Evolutionary conservation across 257 asterid species (phyloP), one percentile per base, ranked within the genome.

Genomic region (Perilla frutescens): DNA sequence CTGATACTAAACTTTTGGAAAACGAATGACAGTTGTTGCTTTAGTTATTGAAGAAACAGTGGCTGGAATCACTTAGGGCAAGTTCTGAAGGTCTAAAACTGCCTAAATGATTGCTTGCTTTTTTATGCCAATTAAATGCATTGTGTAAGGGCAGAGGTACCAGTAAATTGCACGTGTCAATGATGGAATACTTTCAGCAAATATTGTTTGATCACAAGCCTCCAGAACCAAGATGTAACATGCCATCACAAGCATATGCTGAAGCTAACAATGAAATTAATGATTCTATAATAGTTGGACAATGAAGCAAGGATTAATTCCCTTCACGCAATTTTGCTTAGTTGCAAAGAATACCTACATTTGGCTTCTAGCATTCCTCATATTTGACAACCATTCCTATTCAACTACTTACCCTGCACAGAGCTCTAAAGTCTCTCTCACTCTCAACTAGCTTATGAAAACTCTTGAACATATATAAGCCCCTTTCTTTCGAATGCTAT

Each of bases 381-480:
- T 20, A 37, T 50, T 37, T 8, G 31, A 49, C 6, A n/a, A 7
- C 7, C 55, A 13, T 34, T 51, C 61, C 55, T 50, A 3, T 36
- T 36, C 32, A 15, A 31, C 66, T 53, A 53, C 58, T 29, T 13
- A 53, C 7, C 58, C 49, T 49, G 57, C 15, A 59, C 31, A 57
- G 43, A 29, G 36, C 71, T 40, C 76, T 57, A 60, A 11, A 15
- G 60, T 49, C 36, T 31, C 71, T 12, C 29, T 36, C 32, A 45
- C 43, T 14, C 51, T 44, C 57, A 78, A 68, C 55, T 47, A 57
- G 12, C 29, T 32, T 1, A 66, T 55, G 53, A 73, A 32, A 73
- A 60, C 26, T 8, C 15, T 13, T 26, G 7, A 62, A 36, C 12
- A 37, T 37, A 9, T 64, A 49, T 31, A 8, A 55, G 34, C 15